Percentiles rank a stretch among this genome's conserved stretches.
Evolutionary conservation across 2,329 filamentous ascomycete species (phyloP).

Genomic region (Geosmithia morbida): DNA sequence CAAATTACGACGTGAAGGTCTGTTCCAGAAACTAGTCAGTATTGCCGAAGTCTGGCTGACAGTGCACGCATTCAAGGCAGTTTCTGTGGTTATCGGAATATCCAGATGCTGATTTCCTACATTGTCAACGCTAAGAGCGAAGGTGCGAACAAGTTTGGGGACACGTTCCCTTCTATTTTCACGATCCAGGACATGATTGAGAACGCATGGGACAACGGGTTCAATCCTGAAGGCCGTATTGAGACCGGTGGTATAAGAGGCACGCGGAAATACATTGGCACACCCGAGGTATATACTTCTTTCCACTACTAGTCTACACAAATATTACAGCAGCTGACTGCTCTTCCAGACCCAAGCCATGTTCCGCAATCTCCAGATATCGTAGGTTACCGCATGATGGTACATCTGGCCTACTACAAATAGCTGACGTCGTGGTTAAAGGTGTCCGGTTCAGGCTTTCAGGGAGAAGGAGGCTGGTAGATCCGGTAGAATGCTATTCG

Average conservation of each 20-base stretch:
- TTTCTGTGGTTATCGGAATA: conserved; percentile 92
- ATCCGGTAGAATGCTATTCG: conserved; percentile 40
- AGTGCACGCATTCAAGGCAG: conserved; percentile 38
- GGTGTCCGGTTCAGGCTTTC: conserved; percentile 50
- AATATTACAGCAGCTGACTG: not conserved
- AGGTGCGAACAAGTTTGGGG: conserved; percentile 45
- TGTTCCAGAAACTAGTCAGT: not conserved
- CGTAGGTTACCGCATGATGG: conserved; percentile 19
- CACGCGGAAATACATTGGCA: conserved; percentile 94
- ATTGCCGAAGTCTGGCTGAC: not conserved
- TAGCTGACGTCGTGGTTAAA: conserved; percentile 9
- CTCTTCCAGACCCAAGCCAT: conserved; percentile 57
- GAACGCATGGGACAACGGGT: conserved; percentile 71
- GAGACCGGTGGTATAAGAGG: conserved; percentile 79
- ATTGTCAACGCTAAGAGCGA: conserved; percentile 43
- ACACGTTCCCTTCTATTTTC: conserved; percentile 59
- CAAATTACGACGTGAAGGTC: conserved; percentile 63
- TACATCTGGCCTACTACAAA: not conserved
- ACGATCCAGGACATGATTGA: conserved; percentile 80
- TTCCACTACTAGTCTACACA: not conserved
- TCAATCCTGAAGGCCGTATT: conserved; percentile 56
- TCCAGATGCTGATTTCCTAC: conserved; percentile 80
- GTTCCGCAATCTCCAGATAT: conserved; percentile 54
- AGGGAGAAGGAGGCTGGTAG: conserved; percentile 28
- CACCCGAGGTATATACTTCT: conserved; percentile 53